phyloP scores from a whole-genome alignment of 2,329 filamentous ascomycete genomes.

The Penicillium crustosum region DNA sequence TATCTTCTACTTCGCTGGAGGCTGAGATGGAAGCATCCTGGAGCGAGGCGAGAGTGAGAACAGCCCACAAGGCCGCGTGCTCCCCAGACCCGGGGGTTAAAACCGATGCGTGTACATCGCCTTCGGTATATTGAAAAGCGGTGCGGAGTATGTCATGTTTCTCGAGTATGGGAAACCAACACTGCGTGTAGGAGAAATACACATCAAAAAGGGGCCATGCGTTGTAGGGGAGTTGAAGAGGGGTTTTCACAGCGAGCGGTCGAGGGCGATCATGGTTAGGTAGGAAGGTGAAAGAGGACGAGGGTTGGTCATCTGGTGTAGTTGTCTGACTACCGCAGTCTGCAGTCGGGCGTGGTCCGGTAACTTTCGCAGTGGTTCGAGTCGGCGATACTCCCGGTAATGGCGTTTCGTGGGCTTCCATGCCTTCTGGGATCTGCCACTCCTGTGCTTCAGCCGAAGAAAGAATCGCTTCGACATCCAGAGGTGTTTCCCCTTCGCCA shows the following conservation, averaged over 20 bases:
- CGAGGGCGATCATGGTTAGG: conserved; percentile 7
- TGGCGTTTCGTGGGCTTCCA: conserved; percentile 21
- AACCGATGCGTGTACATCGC: conserved; percentile 25
- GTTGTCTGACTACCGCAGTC: conserved; percentile 32
- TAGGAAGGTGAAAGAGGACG: conserved; percentile 5
- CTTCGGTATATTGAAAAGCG: conserved; percentile 35
- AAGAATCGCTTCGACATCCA: conserved; percentile 34
- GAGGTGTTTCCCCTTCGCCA: conserved; percentile 29
- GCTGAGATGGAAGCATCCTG: conserved; percentile 47
- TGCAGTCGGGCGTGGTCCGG: conserved; percentile 17
- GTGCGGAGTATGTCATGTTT: conserved; percentile 63
- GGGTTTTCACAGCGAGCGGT: conserved; percentile 10
- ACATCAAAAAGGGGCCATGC: conserved; percentile 61
- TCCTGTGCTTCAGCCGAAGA: conserved; percentile 32
- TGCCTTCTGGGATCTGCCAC: conserved; percentile 35
- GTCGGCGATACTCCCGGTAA: conserved; percentile 28
- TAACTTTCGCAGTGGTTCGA: conserved; percentile 18
- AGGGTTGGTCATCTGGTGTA: neutral
- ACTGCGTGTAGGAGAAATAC: conserved; percentile 73
- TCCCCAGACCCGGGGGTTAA: conserved; percentile 42
- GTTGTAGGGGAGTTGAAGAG: conserved; percentile 55
- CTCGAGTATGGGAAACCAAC: conserved; percentile 73
- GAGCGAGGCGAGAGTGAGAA: conserved; percentile 58
- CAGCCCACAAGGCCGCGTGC: conserved; percentile 61
- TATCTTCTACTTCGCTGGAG: conserved; percentile 19